Conservation (phyloP, 768 basidiomycete species). For the Tylopilus balloui region DNA sequence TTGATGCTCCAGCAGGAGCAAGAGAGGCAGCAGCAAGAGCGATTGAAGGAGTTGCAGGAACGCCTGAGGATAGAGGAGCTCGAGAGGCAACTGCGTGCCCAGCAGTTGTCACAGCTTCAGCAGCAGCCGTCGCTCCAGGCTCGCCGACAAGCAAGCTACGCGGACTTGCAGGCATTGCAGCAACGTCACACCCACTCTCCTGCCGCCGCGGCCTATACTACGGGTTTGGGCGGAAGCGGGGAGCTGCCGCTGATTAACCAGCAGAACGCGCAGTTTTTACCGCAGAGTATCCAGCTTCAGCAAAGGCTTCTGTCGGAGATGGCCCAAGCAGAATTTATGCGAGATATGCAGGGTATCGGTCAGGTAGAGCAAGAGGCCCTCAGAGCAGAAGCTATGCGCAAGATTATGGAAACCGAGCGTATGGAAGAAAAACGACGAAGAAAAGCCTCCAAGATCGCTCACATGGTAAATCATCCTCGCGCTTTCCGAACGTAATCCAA, state of each 20-base stretch:
- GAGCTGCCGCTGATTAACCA: slow-evolving; percentile 40
- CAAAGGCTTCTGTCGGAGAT: slow-evolving; percentile 75
- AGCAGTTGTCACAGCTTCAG: slow-evolving; percentile 46
- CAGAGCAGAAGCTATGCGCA: slow-evolving; percentile 74
- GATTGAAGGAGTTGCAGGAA: slow-evolving; percentile 58
- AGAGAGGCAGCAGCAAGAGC: slow-evolving; percentile 52
- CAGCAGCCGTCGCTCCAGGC: slow-evolving; percentile 39
- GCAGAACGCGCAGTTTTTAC: slow-evolving; percentile 51
- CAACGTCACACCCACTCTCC: slow-evolving; percentile 52
- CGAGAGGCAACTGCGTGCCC: slow-evolving; percentile 57
- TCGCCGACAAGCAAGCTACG: slow-evolving; percentile 39
- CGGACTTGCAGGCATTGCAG: slow-evolving; percentile 46
- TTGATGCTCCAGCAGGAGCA: slow-evolving; percentile 66
- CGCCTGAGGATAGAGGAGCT: slow-evolving; percentile 62
- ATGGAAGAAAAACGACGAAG: slow-evolving; percentile 81
- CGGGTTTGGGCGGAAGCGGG: slow-evolving; percentile 18
- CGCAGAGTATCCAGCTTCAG: slow-evolving; percentile 67
- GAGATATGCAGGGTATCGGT: slow-evolving; percentile 56
- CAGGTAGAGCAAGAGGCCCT: slow-evolving; percentile 67
- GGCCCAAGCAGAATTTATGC: slow-evolving; percentile 64
- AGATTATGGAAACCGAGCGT: slow-evolving; percentile 87
- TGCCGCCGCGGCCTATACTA: slow-evolving; percentile 33
- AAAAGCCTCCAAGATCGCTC: slow-evolving; percentile 81
- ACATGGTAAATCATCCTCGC: slow-evolving; percentile 56
- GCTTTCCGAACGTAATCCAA: neutral